Evolutionary conservation across 495 filamentous ascomycete genomes (phyloP).

Genomic region (Neurospora africana): DNA sequence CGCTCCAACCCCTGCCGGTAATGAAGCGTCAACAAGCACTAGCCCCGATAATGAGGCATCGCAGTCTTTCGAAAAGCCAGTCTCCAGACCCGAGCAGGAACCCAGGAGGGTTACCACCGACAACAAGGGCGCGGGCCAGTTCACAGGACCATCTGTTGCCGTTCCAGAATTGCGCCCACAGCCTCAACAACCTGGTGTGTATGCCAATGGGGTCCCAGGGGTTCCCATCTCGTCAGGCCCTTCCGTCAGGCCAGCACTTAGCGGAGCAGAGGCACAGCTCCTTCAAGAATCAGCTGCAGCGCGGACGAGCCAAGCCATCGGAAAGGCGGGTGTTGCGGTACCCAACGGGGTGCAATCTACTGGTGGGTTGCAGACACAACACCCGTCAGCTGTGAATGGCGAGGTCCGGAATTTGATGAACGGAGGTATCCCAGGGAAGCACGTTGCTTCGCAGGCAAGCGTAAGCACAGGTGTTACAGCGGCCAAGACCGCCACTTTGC

Average conservation of each 20-base stretch:
- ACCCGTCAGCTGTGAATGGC: background rate
- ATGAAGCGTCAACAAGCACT: conserved; percentile 39
- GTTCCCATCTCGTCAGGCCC: background rate
- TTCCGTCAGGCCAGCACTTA: conserved; percentile 2
- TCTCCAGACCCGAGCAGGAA: background rate
- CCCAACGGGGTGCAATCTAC: background rate
- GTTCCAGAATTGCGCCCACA: conserved; percentile 5
- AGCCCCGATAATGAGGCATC: conserved; percentile 44
- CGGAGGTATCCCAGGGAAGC: background rate
- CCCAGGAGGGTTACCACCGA: background rate
- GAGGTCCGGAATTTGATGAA: background rate
- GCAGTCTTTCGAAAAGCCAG: conserved; percentile 22
- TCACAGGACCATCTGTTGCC: background rate
- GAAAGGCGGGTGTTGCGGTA: background rate
- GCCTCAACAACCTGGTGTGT: background rate
- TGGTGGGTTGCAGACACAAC: background rate
- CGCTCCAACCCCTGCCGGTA: conserved; percentile 26
- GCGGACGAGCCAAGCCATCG: conserved; percentile 6
- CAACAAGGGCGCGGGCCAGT: conserved; percentile 1
- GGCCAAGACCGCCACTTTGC: background rate
- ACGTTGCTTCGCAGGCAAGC: background rate
- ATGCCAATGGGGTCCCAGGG: background rate
- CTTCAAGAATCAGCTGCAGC: conserved; percentile 29
- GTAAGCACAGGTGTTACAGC: background rate
- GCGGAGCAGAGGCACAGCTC: conserved; percentile 31